Evolutionary conservation across 768 basidiomycete species (phyloP).

Genomic region (Termitomyces heimii): DNA sequence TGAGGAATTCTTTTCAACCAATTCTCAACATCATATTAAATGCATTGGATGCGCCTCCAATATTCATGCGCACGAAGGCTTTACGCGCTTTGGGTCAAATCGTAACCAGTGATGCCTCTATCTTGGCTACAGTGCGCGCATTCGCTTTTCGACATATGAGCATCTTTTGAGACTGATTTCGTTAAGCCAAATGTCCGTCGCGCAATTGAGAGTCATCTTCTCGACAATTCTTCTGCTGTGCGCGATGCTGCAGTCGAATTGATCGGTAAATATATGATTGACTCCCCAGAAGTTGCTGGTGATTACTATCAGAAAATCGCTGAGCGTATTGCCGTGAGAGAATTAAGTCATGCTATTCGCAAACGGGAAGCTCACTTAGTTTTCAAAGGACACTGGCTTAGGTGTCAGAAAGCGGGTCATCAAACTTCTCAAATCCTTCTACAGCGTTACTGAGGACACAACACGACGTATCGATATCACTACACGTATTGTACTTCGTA

Average conservation of each 20-base stretch:
- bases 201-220: conserved; percentile 84
- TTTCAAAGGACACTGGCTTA: conserved; percentile 83
- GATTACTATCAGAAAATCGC: conserved; percentile 88
- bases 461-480: conserved; percentile 72
- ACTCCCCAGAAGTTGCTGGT: conserved; percentile 79
- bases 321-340: conserved; percentile 81
- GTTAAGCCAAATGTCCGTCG: conserved; percentile 69
- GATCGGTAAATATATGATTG: conserved; percentile 95
- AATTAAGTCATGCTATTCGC: background rate
- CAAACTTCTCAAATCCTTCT: conserved; percentile 85
- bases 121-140: conserved; percentile 61
- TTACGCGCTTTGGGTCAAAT: conserved; percentile 86
- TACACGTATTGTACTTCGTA: conserved; percentile 72
- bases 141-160: background rate
- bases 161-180: conserved; percentile 1
- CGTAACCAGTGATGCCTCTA: conserved; percentile 80
- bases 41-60: conserved; percentile 78
- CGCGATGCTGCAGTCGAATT: conserved; percentile 96
- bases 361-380: background rate
- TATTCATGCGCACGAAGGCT: conserved; percentile 94
- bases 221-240: conserved; percentile 90
- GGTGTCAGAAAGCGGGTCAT: conserved; percentile 94
- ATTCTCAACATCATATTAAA: conserved; percentile 75
- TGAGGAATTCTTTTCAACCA: conserved; percentile 78
- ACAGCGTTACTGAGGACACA: conserved; percentile 55